These are phyloP conservation scores for Colletotrichum lindemuthianum DNA, from an alignment of 2,329 filamentous ascomycete species.

Conservation along the genomic window DNA sequence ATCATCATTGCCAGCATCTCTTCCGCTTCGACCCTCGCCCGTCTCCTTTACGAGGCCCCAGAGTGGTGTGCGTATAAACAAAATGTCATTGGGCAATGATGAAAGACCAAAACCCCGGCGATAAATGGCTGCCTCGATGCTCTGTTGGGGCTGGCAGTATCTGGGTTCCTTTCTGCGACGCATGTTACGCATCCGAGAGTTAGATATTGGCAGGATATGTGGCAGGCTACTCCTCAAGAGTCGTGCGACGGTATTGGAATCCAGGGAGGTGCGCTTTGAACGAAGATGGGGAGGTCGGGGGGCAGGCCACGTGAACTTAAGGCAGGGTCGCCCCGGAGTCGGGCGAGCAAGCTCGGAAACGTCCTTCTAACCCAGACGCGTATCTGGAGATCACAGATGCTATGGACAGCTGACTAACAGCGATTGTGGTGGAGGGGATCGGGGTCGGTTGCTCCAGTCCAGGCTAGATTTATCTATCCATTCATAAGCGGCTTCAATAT, in stretches of 20 bases:
- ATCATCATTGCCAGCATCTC: slow-evolving; percentile 4
- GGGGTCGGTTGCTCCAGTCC: slow-evolving; percentile 14
- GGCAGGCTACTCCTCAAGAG: slow-evolving; percentile 2
- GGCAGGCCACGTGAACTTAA: neutral
- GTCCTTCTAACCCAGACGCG: slow-evolving; percentile 18
- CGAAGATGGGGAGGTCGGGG: slow-evolving; percentile 1
- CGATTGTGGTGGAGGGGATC: slow-evolving; percentile 16
- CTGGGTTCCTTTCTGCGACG: slow-evolving; percentile 12
- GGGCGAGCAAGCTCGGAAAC: slow-evolving; percentile 9
- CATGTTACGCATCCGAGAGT: slow-evolving; percentile 7
- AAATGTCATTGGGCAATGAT: slow-evolving; percentile 1
- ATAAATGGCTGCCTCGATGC: neutral
- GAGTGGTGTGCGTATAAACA: neutral
- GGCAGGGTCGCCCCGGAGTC: slow-evolving; percentile 2
- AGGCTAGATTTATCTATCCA: slow-evolving; percentile 30
- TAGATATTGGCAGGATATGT: slow-evolving; percentile 7
- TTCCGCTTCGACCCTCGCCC: slow-evolving; percentile 5
- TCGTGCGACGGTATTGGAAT: neutral
- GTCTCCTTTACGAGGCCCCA: neutral
- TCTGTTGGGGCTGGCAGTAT: neutral
- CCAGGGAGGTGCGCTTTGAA: slow-evolving; percentile 3
- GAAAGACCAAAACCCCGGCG: neutral
- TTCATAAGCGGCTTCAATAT: slow-evolving; percentile 32
- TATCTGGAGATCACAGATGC: slow-evolving; percentile 24
- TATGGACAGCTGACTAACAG: slow-evolving; percentile 10